Base-by-base conservation (phyloP, 2,329 filamentous ascomycete species). In the Cercospora sp. region DNA sequence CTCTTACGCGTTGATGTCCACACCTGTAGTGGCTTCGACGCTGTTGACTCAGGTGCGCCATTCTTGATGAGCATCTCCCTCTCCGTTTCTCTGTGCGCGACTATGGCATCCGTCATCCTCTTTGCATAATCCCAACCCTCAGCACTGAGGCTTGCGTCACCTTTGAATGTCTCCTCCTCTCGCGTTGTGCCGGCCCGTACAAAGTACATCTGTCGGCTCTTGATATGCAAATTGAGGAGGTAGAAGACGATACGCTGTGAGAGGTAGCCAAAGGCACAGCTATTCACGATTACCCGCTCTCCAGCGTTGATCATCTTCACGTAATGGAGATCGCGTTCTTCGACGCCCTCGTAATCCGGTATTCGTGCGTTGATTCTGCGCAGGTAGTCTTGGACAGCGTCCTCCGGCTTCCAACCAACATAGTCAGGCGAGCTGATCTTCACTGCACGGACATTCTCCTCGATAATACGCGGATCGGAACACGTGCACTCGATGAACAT, bases 301-400 rank as follows among this genome's bases (percentile, higher is more conserved):
- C 95, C 95, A 7, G 95, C 95, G 74, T 99, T 99, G 79, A 98
- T 97, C 94, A 99, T 97, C 83, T 97, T 97, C 82, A 99, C 94
- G 82, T 94, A 99, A 79, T 98, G 97, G 71, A 99, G 86, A 73
- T 98, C 94, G 32, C 87, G 86, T 79, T 99, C 95, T 75, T 94
- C 87, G 93, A 99, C 98, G 1, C 93, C 97, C 82, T 99, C 94
- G 74, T 97, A 99, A 68, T 94, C 90, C 21, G 95, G 95, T 68
- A 99, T 99, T 74, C 95, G 92, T 74, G 92, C 90, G 71, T 93
- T 90, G 77, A 99, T 98, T 61, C 95, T 90, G 70, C 89, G 88
- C 45, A 99, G 87, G 77, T 99, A 99, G 75, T 97, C 89, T 76
- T 92, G 90, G 32, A 97, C 94, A 3, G 95, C 95, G 77, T 97